Evolutionary conservation across 495 filamentous ascomycete genomes (phyloP).

Genomic region (Acidomyces sp.): DNA sequence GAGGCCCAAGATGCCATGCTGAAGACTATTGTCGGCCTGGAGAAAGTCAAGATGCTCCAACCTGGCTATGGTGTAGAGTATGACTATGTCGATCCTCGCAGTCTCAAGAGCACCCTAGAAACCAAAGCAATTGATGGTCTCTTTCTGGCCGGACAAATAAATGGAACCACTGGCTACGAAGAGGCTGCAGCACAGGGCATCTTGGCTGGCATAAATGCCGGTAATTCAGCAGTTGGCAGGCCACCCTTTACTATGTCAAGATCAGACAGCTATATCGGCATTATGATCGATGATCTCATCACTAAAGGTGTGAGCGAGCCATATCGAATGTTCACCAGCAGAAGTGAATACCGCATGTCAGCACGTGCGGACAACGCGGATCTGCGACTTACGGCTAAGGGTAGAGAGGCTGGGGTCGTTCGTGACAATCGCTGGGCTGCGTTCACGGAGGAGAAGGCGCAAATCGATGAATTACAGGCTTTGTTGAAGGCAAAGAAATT

Average conservation of each 20-base stretch:
- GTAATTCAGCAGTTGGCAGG: slow-evolving; percentile 56
- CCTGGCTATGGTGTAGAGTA: slow-evolving; percentile 97
- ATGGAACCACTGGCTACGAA: slow-evolving; percentile 96
- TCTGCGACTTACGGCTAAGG: slow-evolving; percentile 66
- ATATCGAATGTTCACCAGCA: slow-evolving; percentile 96
- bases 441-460: slow-evolving; percentile 47
- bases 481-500: slow-evolving; percentile 43
- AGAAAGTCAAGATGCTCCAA: slow-evolving; percentile 86
- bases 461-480: slow-evolving; percentile 50
- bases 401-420: slow-evolving; percentile 64
- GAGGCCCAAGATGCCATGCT: slow-evolving; percentile 74
- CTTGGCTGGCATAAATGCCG: slow-evolving; percentile 86
- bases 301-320: slow-evolving; percentile 96
- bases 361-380: slow-evolving; percentile 91
- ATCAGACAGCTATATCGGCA: slow-evolving; percentile 87
- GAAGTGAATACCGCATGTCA: slow-evolving; percentile 88
- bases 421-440: slow-evolving; percentile 61
- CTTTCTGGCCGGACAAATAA: slow-evolving; percentile 92
- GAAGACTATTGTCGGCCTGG: slow-evolving; percentile 70
- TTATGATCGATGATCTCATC: slow-evolving; percentile 98
- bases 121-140: slow-evolving; percentile 84
- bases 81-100: slow-evolving; percentile 92
- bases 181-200: slow-evolving; percentile 92
- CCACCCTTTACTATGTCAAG: slow-evolving; percentile 55
- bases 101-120: slow-evolving; percentile 72